Conservation (phyloP, 2,329 filamentous ascomycete species). For the Diaporthe sp. region DNA sequence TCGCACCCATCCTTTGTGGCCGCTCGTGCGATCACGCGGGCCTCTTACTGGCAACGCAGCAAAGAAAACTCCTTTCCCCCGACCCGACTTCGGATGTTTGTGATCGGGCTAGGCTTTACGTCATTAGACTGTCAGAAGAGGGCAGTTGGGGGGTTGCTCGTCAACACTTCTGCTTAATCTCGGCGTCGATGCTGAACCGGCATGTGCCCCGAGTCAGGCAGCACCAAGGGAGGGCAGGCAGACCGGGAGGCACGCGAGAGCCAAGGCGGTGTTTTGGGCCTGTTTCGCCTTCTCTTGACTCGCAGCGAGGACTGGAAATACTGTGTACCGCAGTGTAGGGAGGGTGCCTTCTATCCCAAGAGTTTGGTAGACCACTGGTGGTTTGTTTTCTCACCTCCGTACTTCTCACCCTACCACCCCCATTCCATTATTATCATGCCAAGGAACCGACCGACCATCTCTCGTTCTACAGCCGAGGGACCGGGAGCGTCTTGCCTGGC, state of each 20-base stretch:
- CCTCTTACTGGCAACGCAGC: slow-evolving; percentile 13
- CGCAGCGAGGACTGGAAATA: slow-evolving; percentile 12
- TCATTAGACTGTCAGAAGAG: slow-evolving; percentile 31
- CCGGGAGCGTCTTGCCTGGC: slow-evolving; percentile 9
- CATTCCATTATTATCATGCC: background rate
- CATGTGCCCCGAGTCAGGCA: slow-evolving; percentile 37
- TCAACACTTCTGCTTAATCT: slow-evolving; percentile 35
- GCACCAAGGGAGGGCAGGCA: slow-evolving; percentile 19
- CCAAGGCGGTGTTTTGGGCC: slow-evolving; percentile 37
- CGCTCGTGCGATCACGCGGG: slow-evolving; percentile 1
- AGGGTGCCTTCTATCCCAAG: slow-evolving; percentile 13
- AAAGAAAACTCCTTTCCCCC: slow-evolving; percentile 30
- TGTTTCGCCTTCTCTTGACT: slow-evolving; percentile 40
- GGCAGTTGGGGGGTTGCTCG: slow-evolving; percentile 26
- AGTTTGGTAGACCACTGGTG: slow-evolving; percentile 14
- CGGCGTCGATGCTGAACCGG: slow-evolving; percentile 38
- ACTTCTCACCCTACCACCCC: background rate
- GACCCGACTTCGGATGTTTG: slow-evolving; percentile 34
- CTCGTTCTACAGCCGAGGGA: background rate
- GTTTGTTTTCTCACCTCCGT: background rate
- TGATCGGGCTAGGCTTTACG: slow-evolving; percentile 25
- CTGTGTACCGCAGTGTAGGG: slow-evolving; percentile 8
- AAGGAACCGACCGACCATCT: background rate
- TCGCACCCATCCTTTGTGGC: background rate
- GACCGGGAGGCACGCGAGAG: slow-evolving; percentile 32